A percentile compares a stretch with the other conserved stretches of the same genome.
These are phyloP conservation scores for Dactylellina drechsleri DNA, from an alignment of 2,329 filamentous ascomycete species.

Conservation along the genomic window DNA sequence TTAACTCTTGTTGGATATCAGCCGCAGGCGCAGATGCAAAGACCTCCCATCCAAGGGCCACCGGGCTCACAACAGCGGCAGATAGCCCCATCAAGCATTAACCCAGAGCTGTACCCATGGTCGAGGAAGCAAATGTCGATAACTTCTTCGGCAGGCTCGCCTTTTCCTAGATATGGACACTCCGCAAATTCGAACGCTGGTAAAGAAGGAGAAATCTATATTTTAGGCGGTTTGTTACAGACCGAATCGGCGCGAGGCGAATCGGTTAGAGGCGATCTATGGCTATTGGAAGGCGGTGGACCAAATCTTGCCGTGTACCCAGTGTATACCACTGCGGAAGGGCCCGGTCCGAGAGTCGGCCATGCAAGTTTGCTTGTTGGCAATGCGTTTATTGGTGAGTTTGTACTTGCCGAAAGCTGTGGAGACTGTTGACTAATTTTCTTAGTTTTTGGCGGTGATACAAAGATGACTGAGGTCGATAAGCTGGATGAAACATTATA, in stretches of 20 bases:
- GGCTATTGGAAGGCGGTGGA: slow-evolving; percentile 91
- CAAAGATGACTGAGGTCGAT: slow-evolving; percentile 93
- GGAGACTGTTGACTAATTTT: neutral
- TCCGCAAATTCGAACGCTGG: slow-evolving; percentile 92
- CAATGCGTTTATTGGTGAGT: slow-evolving; percentile 83
- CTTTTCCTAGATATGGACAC: slow-evolving; percentile 95
- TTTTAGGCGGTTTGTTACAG: slow-evolving; percentile 97
- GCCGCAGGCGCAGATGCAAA: slow-evolving; percentile 11
- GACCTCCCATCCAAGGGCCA: neutral
- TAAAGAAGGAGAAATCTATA: slow-evolving; percentile 95
- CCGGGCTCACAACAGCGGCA: slow-evolving; percentile 19
- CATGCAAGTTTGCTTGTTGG: slow-evolving; percentile 94
- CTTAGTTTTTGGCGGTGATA: slow-evolving; percentile 91
- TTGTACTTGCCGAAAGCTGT: slow-evolving; percentile 10
- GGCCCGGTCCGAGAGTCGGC: slow-evolving; percentile 91
- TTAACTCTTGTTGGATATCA: neutral
- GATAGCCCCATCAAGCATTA: slow-evolving; percentile 52
- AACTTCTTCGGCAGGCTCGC: slow-evolving; percentile 80
- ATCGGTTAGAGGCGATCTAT: slow-evolving; percentile 91
- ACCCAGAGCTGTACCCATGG: slow-evolving; percentile 82
- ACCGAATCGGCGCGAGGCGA: slow-evolving; percentile 96
- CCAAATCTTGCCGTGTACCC: slow-evolving; percentile 90
- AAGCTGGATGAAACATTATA: slow-evolving; percentile 94
- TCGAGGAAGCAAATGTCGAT: slow-evolving; percentile 89
- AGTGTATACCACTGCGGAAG: slow-evolving; percentile 88